Evolutionary conservation across 768 basidiomycete species (phyloP), one percentile per base, ranked within the genome.

Genomic region (Vishniacozyma victoriae): DNA sequence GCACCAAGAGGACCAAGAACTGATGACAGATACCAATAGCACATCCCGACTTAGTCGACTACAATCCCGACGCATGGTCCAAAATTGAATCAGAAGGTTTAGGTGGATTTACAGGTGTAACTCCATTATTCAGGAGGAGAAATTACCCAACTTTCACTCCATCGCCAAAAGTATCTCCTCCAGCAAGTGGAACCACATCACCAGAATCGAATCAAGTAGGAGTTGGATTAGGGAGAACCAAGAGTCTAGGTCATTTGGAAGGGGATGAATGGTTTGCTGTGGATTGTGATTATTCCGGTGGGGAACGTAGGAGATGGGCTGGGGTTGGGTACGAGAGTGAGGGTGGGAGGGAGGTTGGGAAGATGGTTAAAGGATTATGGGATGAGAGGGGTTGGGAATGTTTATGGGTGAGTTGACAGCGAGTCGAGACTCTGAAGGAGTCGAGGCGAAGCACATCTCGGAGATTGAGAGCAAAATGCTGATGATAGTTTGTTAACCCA

Each of bases 361-460:
- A 54, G 40, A 68, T 69, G 66, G 70, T 70, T 18, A 60, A 49
- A 25, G 57, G 33, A 3, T 43, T 72, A 20, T 72, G 68, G 68
- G 58, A 62, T 44, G 52, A 52, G 36, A 48, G 63, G 25, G 68
- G 69, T 2, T 72, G 60, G 55, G 70, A 72, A 31, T 70, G 68
- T 52, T 23, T 64, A 5, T 72, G 68, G 66, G 63, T 70, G n/a
- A n/a, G 48, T 20, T 39, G 18, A 5, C 15, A 18, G 4, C 24
- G 15, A 14, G 31, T 5, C 15, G 27, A 22, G 15, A 27, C 29
- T 3, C 1, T 16, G 31, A 33, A 18, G 25, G 12, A n/a, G n/a
- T n/a, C n/a, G n/a, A n/a, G n/a, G n/a, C n/a, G n/a, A n/a, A n/a
- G n/a, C n/a, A n/a, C n/a, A n/a, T n/a, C n/a, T n/a, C n/a, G n/a